These are phyloP conservation scores for Cyclanthera cordifolia DNA, from an alignment of 306 rosid genomes.

Conservation along the genomic window DNA sequence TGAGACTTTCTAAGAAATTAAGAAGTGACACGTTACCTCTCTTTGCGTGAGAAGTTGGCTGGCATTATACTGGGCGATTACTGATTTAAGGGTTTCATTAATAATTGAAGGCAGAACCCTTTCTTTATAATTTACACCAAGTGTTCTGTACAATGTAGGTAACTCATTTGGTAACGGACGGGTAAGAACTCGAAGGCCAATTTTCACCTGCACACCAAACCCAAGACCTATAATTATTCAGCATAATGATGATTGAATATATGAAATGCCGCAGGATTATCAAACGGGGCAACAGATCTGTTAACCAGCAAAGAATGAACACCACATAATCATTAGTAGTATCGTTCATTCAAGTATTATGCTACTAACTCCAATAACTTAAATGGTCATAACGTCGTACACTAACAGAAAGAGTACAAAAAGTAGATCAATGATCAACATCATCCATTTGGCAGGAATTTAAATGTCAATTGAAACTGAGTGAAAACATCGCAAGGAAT, in stretches of 20 bases:
- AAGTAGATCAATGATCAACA: neutral
- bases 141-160: slow-evolving; percentile 57
- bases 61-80: slow-evolving; percentile 78
- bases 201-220: slow-evolving; percentile 24
- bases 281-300: neutral
- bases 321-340: neutral
- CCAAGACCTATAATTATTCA: neutral
- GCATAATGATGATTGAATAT: neutral
- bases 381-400: neutral
- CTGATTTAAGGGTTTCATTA: slow-evolving; percentile 78
- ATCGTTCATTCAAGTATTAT: neutral
- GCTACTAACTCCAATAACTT: neutral
- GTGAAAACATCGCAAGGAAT: neutral
- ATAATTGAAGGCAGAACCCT: slow-evolving; percentile 72
- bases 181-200: slow-evolving; percentile 31
- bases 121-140: slow-evolving; percentile 58
- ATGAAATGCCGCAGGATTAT: neutral
- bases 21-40: slow-evolving; percentile 37
- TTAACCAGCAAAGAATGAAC: neutral
- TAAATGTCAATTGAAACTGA: neutral
- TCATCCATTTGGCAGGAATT: neutral
- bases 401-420: neutral
- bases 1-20: too few relatives aligned
- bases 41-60: slow-evolving; percentile 89
- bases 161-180: slow-evolving; percentile 59